These are phyloP conservation scores for Chlorella sp. DNA, from an alignment of 139 green algal genomes.

Conservation along the genomic window DNA sequence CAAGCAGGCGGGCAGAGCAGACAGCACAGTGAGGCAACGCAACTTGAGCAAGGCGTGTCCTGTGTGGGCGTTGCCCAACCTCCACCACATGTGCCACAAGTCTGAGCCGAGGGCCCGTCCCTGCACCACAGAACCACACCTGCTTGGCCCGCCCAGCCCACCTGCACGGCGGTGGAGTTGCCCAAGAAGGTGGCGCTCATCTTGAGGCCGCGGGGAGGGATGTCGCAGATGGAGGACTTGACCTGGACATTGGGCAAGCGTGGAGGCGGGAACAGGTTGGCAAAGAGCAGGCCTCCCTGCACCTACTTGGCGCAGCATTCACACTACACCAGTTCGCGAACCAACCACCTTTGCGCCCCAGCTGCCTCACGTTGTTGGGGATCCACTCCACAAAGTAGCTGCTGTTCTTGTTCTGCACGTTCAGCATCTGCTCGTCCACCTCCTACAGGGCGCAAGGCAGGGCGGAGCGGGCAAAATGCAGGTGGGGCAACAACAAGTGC, in stretches of 20 bases:
- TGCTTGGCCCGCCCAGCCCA: background rate
- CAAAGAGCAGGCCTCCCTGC: background rate
- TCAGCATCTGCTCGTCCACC: constrained; percentile 99
- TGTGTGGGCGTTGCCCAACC: too few species aligned
- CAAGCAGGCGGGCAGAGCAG: constrained; percentile 57
- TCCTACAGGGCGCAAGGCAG: constrained; percentile 50
- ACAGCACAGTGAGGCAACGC: background rate
- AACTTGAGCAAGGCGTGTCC: too few species aligned
- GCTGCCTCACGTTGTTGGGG: constrained; percentile 93
- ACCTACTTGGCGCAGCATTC: too few species aligned
- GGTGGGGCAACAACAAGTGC: too few species aligned
- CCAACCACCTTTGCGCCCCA: background rate
- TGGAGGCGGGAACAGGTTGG: too few species aligned
- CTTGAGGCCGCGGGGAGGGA: constrained; percentile 97
- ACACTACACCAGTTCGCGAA: too few species aligned
- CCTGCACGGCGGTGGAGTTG: constrained; percentile 89
- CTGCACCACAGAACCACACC: too few species aligned
- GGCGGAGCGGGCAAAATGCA: background rate
- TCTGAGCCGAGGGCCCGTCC: too few species aligned
- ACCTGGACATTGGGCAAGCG: constrained; percentile 4
- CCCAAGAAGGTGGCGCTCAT: constrained; percentile 98
- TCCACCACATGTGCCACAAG: too few species aligned
- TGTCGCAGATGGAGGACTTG: constrained; percentile 96
- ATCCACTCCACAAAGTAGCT: constrained; percentile 99
- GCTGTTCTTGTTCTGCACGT: constrained; percentile 99